Conservation (phyloP, 75 land plant genomes). For the Picea glauca region DNA sequence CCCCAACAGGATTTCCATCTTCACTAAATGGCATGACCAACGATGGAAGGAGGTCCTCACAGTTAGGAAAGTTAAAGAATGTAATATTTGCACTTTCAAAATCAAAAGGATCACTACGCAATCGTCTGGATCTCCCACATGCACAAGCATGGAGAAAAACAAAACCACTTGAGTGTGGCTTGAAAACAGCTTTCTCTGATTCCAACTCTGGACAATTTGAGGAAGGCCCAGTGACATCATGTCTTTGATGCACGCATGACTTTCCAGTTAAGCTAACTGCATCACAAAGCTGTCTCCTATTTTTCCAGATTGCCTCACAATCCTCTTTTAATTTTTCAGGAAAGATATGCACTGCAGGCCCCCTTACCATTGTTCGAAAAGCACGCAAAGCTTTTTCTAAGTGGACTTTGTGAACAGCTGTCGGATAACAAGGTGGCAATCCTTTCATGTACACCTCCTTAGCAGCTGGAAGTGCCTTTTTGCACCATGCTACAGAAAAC, state of each 20-base stretch:
- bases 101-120: constrained; percentile 92
- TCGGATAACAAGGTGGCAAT: constrained; percentile 88
- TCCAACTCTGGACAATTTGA: neutral
- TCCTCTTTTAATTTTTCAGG: constrained; percentile 72
- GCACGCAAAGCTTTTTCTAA: constrained; percentile 73
- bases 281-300: constrained; percentile 95
- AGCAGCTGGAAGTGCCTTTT: constrained; percentile 75
- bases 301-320: constrained; percentile 82
- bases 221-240: constrained; percentile 20
- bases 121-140: constrained; percentile 82
- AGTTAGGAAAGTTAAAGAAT: constrained; percentile 60
- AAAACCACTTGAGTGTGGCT: constrained; percentile 87
- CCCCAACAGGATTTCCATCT: constrained; percentile 30
- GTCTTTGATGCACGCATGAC: constrained; percentile 79
- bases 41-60: constrained; percentile 76
- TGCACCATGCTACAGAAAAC: constrained; percentile 91
- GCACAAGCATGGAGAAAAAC: constrained; percentile 98
- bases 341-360: constrained; percentile 70
- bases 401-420: constrained; percentile 67
- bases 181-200: constrained; percentile 17
- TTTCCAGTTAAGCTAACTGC: constrained; percentile 94
- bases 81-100: constrained; percentile 72
- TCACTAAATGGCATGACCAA: constrained; percentile 43
- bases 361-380: constrained; percentile 82
- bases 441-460: constrained; percentile 78